Percentiles rank a stretch among this genome's conserved stretches.
Conservation (phyloP, 306 rosid genomes). For the Cucumis hystrix region DNA sequence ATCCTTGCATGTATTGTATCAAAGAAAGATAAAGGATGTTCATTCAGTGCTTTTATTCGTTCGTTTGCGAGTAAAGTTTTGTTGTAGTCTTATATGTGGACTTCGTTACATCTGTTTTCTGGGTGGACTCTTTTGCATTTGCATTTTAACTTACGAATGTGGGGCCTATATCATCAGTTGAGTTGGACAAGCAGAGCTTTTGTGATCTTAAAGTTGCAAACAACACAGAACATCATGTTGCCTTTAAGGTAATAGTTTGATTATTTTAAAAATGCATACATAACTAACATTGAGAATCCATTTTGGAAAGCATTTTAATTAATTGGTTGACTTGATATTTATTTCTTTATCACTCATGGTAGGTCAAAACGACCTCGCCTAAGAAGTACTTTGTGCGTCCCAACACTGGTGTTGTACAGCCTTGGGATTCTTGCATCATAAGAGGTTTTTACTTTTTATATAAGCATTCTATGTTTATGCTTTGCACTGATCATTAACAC, state of each 20-base stretch:
- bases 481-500: background rate
- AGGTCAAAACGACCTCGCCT: conserved; percentile 99
- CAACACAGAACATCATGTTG: conserved; percentile 63
- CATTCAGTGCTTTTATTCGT: background rate
- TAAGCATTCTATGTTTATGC: background rate
- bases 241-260: conserved; percentile 58
- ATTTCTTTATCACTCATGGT: conserved; percentile 6
- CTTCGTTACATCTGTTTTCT: background rate
- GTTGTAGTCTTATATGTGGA: background rate
- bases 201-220: conserved; percentile 77
- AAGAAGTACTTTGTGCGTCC: conserved; percentile 96
- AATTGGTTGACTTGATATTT: background rate
- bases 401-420: conserved; percentile 70
- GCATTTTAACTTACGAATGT: background rate
- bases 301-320: background rate
- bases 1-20: background rate
- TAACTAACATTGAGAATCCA: background rate
- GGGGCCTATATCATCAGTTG: conserved; percentile 45
- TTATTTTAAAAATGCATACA: background rate
- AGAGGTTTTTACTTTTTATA: conserved; percentile 39
- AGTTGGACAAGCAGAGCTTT: conserved; percentile 75
- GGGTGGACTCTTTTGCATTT: background rate
- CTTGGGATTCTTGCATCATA: conserved; percentile 75
- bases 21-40: background rate
- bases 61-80: background rate